phyloP scores from a whole-genome alignment of 345 rosid species.

The Eucalyptus pauciflora region DNA sequence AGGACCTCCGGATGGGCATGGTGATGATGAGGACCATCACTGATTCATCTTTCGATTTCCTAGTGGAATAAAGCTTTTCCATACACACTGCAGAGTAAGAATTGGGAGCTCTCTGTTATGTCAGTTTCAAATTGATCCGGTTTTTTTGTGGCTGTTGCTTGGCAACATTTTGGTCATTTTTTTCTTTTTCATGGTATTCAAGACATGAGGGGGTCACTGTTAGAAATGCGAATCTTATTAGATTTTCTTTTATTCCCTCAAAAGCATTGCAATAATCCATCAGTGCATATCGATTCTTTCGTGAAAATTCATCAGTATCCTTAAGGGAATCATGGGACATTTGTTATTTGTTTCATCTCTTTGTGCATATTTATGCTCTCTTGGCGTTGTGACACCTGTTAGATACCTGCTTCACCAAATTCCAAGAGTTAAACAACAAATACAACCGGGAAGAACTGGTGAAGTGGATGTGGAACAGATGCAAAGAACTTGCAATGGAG shows the following conservation, averaged over 20 bases:
- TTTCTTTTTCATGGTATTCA: not conserved
- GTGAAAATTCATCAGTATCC: not conserved
- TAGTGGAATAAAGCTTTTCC: constrained; percentile 24
- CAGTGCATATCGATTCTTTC: constrained; percentile 24
- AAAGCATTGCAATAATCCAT: constrained; percentile 28
- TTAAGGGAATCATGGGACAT: constrained; percentile 1
- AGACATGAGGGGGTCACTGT: constrained; percentile 14
- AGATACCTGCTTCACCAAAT: not conserved
- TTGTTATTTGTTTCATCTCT: not conserved
- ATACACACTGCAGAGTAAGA: constrained; percentile 7
- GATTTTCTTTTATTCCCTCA: not conserved
- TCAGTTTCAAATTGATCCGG: constrained; percentile 8
- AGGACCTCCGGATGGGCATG: constrained; percentile 78
- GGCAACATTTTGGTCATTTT: not conserved
- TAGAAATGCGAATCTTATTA: constrained; percentile 7
- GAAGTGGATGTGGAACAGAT: not conserved
- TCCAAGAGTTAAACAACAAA: not conserved
- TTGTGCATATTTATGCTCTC: not conserved
- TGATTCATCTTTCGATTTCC: constrained; percentile 8
- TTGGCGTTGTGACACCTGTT: not conserved
- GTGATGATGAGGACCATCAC: constrained; percentile 37
- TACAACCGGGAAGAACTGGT: not conserved
- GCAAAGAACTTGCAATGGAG: not conserved
- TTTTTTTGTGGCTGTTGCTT: constrained; percentile 16
- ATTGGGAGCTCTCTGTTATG: constrained; percentile 1